These are phyloP conservation scores for Pichia sp. DNA, from an alignment of 1,139 yeast genomes.

Conservation along the genomic window DNA sequence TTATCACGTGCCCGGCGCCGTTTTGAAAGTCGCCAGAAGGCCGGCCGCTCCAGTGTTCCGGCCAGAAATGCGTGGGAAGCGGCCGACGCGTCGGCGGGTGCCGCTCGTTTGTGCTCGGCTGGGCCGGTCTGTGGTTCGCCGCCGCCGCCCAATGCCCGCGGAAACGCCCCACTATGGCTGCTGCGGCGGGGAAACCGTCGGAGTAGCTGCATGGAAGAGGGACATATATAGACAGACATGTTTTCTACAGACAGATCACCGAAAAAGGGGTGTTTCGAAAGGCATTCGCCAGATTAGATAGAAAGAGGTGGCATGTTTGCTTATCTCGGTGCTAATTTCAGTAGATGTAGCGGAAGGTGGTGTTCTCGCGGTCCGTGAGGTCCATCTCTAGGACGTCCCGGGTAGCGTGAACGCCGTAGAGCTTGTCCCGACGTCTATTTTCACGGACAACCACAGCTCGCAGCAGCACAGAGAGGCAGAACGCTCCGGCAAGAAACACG, in stretches of 20 bases:
- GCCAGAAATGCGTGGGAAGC: no score
- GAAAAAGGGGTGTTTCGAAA: no score
- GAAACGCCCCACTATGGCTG: background rate
- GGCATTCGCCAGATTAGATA: no score
- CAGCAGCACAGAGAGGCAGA: conserved; percentile 30
- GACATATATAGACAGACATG: background rate
- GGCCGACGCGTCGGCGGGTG: background rate
- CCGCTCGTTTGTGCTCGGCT: background rate
- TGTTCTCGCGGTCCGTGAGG: conserved; percentile 38
- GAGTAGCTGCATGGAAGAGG: background rate
- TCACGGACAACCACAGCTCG: conserved; percentile 37
- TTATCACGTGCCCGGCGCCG: no score
- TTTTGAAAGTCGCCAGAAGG: no score
- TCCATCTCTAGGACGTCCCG: conserved; percentile 32
- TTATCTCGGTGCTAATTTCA: background rate
- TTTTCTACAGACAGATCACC: background rate
- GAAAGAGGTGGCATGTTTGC: no score
- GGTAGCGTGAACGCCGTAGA: conserved; percentile 17
- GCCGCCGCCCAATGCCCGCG: no score
- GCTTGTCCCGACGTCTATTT: conserved; percentile 40
- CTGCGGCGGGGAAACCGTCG: background rate
- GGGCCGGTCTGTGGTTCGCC: background rate
- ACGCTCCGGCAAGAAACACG: conserved; percentile 38
- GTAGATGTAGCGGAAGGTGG: conserved; percentile 29
- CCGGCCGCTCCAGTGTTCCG: no score